phyloP scores from a whole-genome alignment of 495 filamentous ascomycete species.

The Hyaloscypha bicolor region DNA sequence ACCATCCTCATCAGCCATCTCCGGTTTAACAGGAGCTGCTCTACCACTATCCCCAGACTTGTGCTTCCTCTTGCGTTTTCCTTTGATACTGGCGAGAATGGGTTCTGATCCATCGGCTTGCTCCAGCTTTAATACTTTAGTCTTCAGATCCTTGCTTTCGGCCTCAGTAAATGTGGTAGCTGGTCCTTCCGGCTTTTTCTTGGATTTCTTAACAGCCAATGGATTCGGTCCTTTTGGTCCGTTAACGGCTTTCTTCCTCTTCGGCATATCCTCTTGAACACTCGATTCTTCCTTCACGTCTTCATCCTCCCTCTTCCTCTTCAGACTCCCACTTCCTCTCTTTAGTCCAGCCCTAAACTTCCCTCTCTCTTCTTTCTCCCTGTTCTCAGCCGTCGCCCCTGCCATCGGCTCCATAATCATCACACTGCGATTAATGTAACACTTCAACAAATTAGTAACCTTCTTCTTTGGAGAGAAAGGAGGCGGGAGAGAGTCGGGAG shows the following conservation, averaged over 20 bases:
- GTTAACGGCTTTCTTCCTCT: slow-evolving; percentile 50
- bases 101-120: slow-evolving; percentile 17
- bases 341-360: slow-evolving; percentile 78
- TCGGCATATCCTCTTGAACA: slow-evolving; percentile 28
- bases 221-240: slow-evolving; percentile 89
- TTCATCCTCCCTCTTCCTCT: slow-evolving; percentile 57
- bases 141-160: slow-evolving; percentile 25
- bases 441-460: too few relatives aligned
- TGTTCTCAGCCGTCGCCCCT: slow-evolving; percentile 56
- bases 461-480: too few relatives aligned
- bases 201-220: slow-evolving; percentile 83
- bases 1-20: slow-evolving; percentile 18
- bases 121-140: not conserved
- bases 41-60: slow-evolving; percentile 34
- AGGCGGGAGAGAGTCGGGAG: too few relatives aligned
- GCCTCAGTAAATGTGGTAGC: not conserved
- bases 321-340: slow-evolving; percentile 49
- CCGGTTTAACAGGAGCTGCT: slow-evolving; percentile 26
- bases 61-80: slow-evolving; percentile 49
- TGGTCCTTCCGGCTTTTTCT: slow-evolving; percentile 42
- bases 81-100: slow-evolving; percentile 29
- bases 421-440: slow-evolving; percentile 79
- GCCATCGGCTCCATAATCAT: slow-evolving; percentile 93
- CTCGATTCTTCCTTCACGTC: slow-evolving; percentile 45
- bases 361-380: slow-evolving; percentile 67